Percentiles rank a stretch among this genome's conserved stretches.
Conservation (phyloP, 208 protist genomes). For the Crithidia brevicula region DNA sequence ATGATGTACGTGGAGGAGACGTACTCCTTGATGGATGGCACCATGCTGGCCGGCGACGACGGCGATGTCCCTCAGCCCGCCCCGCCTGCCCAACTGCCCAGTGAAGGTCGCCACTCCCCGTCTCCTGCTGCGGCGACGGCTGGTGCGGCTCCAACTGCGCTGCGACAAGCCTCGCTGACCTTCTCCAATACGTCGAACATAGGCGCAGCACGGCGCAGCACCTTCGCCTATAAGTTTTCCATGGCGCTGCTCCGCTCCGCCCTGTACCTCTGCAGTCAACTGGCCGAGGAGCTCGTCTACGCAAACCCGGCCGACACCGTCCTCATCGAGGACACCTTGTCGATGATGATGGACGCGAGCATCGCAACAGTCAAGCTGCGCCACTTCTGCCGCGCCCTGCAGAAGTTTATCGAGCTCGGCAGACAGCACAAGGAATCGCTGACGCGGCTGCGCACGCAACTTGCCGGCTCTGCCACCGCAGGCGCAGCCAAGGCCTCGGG, state of each 20-base stretch:
- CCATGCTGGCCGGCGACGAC: conserved; percentile 46
- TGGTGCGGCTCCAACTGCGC: not conserved
- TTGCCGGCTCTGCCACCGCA: conserved; percentile 19
- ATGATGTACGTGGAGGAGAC: conserved; percentile 89
- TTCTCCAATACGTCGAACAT: not conserved
- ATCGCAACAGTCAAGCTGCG: conserved; percentile 81
- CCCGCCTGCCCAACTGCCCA: not conserved
- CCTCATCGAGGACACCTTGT: conserved; percentile 84
- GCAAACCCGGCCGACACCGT: conserved; percentile 80
- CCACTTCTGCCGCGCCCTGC: conserved; percentile 70
- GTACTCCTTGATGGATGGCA: conserved; percentile 73
- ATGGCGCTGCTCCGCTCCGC: conserved; percentile 74
- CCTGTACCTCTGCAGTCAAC: conserved; percentile 71
- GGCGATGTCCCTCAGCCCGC: conserved; percentile 2
- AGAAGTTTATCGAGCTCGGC: conserved; percentile 18
- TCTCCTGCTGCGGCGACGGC: not conserved
- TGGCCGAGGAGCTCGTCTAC: conserved; percentile 62
- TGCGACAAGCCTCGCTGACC: not conserved
- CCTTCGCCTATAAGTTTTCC: conserved; percentile 63
- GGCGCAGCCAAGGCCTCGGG: not conserved
- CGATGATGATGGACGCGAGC: conserved; percentile 88
- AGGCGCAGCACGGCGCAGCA: conserved; percentile 27
- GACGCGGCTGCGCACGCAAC: conserved; percentile 52
- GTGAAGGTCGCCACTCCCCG: not conserved
- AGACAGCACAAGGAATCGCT: conserved; percentile 35